Conservation (phyloP, 2,329 filamentous ascomycete genomes). For the Fusarium poae region DNA sequence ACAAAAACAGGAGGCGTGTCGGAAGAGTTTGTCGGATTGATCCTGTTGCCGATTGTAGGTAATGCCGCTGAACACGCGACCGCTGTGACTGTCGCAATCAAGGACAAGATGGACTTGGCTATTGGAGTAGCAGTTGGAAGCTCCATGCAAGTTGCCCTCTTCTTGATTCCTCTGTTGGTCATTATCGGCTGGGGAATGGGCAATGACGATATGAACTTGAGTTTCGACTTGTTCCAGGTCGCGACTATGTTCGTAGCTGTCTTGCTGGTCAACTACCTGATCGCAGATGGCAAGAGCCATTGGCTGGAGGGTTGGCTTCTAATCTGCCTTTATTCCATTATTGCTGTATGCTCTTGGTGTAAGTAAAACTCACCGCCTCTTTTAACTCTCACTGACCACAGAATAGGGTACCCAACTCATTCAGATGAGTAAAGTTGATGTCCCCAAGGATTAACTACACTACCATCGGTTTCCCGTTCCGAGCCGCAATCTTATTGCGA, state of each 20-base stretch:
- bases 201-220: constrained; percentile 80
- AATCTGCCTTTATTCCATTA: constrained; percentile 83
- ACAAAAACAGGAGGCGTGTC: constrained; percentile 71
- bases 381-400: constrained; percentile 17
- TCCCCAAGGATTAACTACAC: background rate
- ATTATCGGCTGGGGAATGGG: constrained; percentile 83
- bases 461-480: background rate
- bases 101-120: constrained; percentile 88
- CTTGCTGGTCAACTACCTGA: constrained; percentile 87
- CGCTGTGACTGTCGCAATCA: constrained; percentile 81
- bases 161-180: constrained; percentile 81
- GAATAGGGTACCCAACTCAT: constrained; percentile 40
- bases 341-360: constrained; percentile 76
- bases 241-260: constrained; percentile 86
- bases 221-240: constrained; percentile 91
- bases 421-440: constrained; percentile 10
- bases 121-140: constrained; percentile 85
- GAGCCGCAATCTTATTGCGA: background rate
- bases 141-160: constrained; percentile 84
- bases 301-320: constrained; percentile 84
- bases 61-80: constrained; percentile 87
- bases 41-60: constrained; percentile 85
- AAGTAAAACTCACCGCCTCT: constrained; percentile 52
- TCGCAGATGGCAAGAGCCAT: constrained; percentile 84
- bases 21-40: constrained; percentile 82